Base-by-base conservation (phyloP, 169 alveolate species). In the Neospora caninum region DNA sequence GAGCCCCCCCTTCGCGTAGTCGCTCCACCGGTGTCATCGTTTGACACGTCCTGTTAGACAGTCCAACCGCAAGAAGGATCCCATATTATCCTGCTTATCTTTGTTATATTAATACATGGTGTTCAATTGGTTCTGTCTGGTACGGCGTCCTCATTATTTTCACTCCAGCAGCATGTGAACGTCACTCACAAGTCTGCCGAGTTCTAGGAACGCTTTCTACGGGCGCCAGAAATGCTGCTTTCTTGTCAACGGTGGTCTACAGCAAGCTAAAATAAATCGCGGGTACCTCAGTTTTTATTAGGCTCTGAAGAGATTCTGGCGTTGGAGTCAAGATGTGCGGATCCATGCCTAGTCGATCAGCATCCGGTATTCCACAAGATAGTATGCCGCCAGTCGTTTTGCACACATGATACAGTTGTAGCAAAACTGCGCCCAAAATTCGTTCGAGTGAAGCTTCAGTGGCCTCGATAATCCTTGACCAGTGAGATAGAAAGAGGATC, bases 321-420 rank as follows among this genome's bases (percentile, higher is more conserved):
- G 87, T 78, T 10, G 53, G 31, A 13, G 87, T 78, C 53, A 78
- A 29, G 25, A 41, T 18, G 41, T 20, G 22, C 6, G 89, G 89
- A n/a, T 82, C 89, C 69, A 41, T 82, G 34, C 89, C 31, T 31
- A 82, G 89, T 22, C 69, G 54, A 69, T 82, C 89, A 29, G 89
- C 89, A 9, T 82, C 89, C 22, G n/a, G 49, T 16, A 31, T 43
- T 42, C 20, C 41, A 42, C 89, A 82, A 0, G 36, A 41, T 27
- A 82, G 0, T n/a, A 13, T 2, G n/a, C 89, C 89, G 89, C 89
- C 89, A 18, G 34, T 43, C 42, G 31, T 25, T 20, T 31, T 29
- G 67, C 89, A 82, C 10, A 45, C 89, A 31, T 39, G 42, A 49
- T 82, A 41, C 25, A 82, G 38, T 39, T 45, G 67, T 7, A 82